Conservation (phyloP, 1,284 basidiomycete species). For the Paramarasmius palmivorus region DNA sequence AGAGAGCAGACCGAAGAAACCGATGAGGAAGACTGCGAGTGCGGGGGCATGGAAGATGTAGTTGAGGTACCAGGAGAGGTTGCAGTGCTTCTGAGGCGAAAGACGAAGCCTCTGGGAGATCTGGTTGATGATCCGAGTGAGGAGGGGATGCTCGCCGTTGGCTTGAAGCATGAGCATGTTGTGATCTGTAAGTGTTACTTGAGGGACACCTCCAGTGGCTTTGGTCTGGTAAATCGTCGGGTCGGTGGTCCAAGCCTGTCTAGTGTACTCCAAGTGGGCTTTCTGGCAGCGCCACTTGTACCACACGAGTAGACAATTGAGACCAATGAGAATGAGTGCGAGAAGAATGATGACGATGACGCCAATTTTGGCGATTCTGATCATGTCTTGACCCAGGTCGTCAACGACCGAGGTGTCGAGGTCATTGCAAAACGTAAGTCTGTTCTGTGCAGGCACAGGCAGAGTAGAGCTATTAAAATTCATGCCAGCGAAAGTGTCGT, state of each 20-base stretch:
- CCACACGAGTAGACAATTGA: slow-evolving; percentile 73
- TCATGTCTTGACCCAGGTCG: slow-evolving; percentile 74
- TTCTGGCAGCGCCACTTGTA: slow-evolving; percentile 77
- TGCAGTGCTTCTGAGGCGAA: slow-evolving; percentile 58
- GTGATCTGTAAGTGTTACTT: slow-evolving; percentile 65
- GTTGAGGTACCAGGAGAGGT: slow-evolving; percentile 80
- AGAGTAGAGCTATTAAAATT: slow-evolving; percentile 70
- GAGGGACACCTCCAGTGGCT: slow-evolving; percentile 39
- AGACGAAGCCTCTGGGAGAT: slow-evolving; percentile 52
- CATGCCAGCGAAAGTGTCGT: slow-evolving; percentile 76
- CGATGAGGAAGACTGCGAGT: slow-evolving; percentile 87
- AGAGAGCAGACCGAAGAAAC: slow-evolving; percentile 87
- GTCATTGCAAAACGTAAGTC: slow-evolving; percentile 68
- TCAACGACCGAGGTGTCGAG: slow-evolving; percentile 86
- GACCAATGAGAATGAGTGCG: slow-evolving; percentile 62
- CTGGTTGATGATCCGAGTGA: slow-evolving; percentile 62
- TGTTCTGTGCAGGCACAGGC: slow-evolving; percentile 70
- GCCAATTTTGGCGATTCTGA: slow-evolving; percentile 77
- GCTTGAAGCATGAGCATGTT: slow-evolving; percentile 75
- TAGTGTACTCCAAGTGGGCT: slow-evolving; percentile 64
- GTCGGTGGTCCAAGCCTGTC: slow-evolving; percentile 74
- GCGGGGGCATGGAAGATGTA: slow-evolving; percentile 92
- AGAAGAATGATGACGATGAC: slow-evolving; percentile 67
- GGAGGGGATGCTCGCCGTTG: slow-evolving; percentile 66
- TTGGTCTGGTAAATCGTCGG: slow-evolving; percentile 52